Percentiles rank a stretch among this genome's conserved stretches.
These are phyloP conservation scores for Kingdonia uniflora DNA, from an alignment of 164 flowering plant genomes.

Conservation along the genomic window DNA sequence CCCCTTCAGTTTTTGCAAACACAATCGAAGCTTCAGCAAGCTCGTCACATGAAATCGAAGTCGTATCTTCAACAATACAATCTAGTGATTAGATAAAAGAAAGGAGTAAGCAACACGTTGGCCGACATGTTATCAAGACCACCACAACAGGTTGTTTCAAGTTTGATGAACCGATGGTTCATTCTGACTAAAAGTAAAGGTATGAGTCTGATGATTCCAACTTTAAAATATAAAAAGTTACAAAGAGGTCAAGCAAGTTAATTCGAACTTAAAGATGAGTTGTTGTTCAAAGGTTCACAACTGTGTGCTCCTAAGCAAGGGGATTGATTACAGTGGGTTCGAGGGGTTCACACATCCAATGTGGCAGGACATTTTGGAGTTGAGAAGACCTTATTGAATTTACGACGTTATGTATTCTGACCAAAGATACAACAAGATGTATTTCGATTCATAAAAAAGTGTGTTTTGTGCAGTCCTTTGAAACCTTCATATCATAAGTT, in stretches of 20 bases:
- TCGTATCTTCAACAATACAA: not conserved
- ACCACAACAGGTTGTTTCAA: not conserved
- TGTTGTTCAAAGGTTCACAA: not conserved
- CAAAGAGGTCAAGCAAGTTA: not conserved
- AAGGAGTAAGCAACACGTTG: not conserved
- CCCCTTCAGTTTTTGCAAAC: not conserved
- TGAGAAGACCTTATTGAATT: too few relatives aligned
- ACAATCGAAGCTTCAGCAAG: not conserved
- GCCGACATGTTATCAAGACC: not conserved
- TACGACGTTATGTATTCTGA: too few relatives aligned
- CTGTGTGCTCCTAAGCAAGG: not conserved
- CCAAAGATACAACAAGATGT: not conserved
- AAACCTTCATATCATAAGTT: not conserved
- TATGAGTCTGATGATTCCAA: not conserved
- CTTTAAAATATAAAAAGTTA: not conserved
- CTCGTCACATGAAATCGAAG: not conserved
- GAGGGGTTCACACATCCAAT: not conserved
- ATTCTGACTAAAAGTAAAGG: not conserved
- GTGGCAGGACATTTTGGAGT: not conserved
- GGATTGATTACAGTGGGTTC: not conserved
- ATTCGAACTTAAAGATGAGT: not conserved
- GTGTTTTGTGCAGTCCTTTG: not conserved
- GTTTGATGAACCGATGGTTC: not conserved
- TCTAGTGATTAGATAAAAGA: not conserved
- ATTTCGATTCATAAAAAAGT: not conserved